Base-by-base conservation (phyloP, 441 rosid species). In the Erodium chrysanthum region DNA sequence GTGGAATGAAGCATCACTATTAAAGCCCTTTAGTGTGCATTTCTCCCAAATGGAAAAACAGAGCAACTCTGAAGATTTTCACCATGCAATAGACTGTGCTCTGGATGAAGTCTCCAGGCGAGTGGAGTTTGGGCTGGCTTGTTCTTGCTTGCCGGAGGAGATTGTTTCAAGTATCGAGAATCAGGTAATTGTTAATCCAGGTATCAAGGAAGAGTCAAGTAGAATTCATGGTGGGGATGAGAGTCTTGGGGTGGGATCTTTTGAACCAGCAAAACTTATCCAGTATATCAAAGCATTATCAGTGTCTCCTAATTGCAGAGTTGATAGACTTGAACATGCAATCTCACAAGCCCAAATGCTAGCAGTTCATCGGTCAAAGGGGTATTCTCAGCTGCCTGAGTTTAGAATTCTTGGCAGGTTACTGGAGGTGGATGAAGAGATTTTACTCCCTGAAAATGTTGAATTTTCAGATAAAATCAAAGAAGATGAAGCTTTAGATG, bases 21-120 rank as follows among this genome's bases (percentile, higher is more conserved):
- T 92, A 67, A 92, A 88, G 82, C 94, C 88, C 42, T 87, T 92
- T 42, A 77, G 76, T 10, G 69, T 74, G 2, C 73, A 84, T 74
- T 92, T 90, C 76, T 48, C 82, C 0, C 82, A 71, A 68, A 76
- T 88, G 89, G 88, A 82, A 72, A 87, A 74, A 76, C 94, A 90
- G 79, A 86, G 81, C 76, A 74, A 60, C 14, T 52, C 72, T 20
- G 83, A 80, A 4, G 82, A 76, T 50, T 84, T 90, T 70, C 70
- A 58, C 44, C 66, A 81, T 72, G 96, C 96, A 9, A 66, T 90
- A 70, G 90, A 86, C 64, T 82, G 84, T 76, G 86, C 94, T 65
- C 75, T 92, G 74, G 89, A 85, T 7, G 96, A 92, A 80, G 83
- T 87, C 50, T 81, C 88, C 60, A 84, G 98, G 73, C 80, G 96